A percentile compares a stretch with the other conserved stretches of the same genome.
Conservation (phyloP, 2,329 filamentous ascomycete species). For the Harringtonia aguacate region DNA sequence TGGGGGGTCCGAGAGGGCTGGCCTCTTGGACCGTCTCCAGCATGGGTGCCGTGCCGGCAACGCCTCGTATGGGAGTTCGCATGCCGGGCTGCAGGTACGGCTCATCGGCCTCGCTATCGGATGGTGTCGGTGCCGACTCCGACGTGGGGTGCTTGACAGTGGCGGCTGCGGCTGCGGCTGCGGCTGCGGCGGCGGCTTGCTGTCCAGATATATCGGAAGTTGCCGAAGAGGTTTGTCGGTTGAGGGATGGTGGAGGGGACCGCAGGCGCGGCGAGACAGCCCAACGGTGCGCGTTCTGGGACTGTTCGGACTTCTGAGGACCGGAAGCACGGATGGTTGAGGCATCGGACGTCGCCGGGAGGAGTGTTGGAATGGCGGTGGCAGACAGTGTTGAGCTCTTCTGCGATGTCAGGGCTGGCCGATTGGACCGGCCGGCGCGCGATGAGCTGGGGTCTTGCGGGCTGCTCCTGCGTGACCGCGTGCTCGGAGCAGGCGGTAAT, state of each 20-base stretch:
- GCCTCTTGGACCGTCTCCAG: constrained; percentile 90
- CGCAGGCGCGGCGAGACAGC: constrained; percentile 66
- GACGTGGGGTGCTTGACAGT: constrained; percentile 31
- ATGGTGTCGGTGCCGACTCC: neutral
- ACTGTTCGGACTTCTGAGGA: constrained; percentile 51
- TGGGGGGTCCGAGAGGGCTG: constrained; percentile 64
- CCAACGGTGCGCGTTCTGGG: constrained; percentile 56
- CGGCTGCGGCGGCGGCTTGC: constrained; percentile 29
- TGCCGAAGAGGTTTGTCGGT: constrained; percentile 21
- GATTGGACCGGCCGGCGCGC: constrained; percentile 36
- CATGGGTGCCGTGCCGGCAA: constrained; percentile 47
- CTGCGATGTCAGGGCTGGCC: constrained; percentile 52
- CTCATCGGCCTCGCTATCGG: constrained; percentile 42
- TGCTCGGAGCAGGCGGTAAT: neutral
- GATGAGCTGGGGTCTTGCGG: constrained; percentile 52
- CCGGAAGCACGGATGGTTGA: constrained; percentile 48
- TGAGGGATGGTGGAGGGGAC: constrained; percentile 57
- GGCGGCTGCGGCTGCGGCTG: constrained; percentile 35
- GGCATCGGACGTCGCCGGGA: constrained; percentile 46
- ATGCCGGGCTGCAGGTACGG: constrained; percentile 36
- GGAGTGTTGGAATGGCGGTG: constrained; percentile 55
- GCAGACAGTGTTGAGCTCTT: constrained; percentile 51
- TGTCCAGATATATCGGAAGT: too few relatives aligned
- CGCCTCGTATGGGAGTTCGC: constrained; percentile 49
- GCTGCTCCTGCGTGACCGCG: constrained; percentile 55